These are phyloP conservation scores for Penicillium cosmopolitanum DNA, from an alignment of 495 filamentous ascomycete species.

Conservation along the genomic window DNA sequence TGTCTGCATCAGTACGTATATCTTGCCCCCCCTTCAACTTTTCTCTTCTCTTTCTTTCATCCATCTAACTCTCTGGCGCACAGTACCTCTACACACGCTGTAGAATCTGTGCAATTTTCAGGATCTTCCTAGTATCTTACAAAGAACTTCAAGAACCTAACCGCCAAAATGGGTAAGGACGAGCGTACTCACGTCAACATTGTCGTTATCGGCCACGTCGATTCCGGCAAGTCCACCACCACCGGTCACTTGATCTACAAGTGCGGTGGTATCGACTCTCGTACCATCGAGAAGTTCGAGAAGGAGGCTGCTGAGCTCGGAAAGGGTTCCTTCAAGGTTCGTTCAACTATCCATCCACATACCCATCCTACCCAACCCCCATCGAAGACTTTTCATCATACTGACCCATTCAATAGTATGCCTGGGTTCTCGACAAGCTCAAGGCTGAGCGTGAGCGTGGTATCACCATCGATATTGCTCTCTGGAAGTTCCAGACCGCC, in stretches of 20 bases:
- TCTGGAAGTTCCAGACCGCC: conserved; percentile 99
- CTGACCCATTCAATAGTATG: conserved; percentile 60
- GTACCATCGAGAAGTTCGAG: conserved; percentile 99
- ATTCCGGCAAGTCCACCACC: conserved; percentile 99
- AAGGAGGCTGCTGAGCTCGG: conserved; percentile 99
- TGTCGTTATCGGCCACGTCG: conserved; percentile 99
- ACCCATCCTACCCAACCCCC: background rate
- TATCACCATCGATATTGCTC: conserved; percentile 99
- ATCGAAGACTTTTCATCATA: background rate
- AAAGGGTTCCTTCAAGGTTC: conserved; percentile 96
- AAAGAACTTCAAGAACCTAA: conserved; percentile 50
- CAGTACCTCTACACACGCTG: conserved; percentile 57
- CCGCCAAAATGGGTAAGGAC: conserved; percentile 75
- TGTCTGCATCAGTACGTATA: conserved; percentile 57
- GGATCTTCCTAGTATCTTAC: conserved; percentile 48
- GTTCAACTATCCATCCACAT: background rate
- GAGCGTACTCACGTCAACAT: conserved; percentile 88
- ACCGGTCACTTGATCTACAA: conserved; percentile 99
- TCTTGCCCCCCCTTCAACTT: conserved; percentile 34
- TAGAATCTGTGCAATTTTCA: conserved; percentile 54
- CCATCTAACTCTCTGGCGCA: conserved; percentile 33
- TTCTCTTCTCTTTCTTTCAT: conserved; percentile 25
- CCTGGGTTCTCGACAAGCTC: conserved; percentile 99
- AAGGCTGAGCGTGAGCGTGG: conserved; percentile 99
- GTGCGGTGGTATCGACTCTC: conserved; percentile 99